phyloP scores from a whole-genome alignment of 2,329 filamentous ascomycete species.

The Penicillium sp. region DNA sequence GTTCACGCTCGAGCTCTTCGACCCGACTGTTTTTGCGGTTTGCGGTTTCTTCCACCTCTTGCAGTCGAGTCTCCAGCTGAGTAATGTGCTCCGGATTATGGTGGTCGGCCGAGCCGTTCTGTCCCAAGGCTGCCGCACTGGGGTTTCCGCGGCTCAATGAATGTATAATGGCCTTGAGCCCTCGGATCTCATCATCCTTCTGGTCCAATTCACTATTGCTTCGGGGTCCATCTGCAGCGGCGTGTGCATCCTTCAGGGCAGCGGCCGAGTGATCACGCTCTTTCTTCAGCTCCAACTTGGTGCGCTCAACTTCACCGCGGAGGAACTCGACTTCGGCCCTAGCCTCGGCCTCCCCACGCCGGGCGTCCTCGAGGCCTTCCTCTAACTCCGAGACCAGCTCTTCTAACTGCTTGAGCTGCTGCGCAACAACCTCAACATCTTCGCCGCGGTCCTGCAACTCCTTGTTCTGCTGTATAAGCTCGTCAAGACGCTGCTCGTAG shows the following conservation, averaged over 20 bases:
- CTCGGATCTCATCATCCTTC: constrained; percentile 93
- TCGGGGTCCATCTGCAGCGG: constrained; percentile 36
- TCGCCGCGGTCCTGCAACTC: constrained; percentile 74
- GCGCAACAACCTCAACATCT: constrained; percentile 83
- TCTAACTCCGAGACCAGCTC: constrained; percentile 94
- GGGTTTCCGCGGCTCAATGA: constrained; percentile 64
- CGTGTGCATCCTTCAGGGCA: constrained; percentile 47
- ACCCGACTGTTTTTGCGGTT: constrained; percentile 66
- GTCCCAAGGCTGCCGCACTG: constrained; percentile 22
- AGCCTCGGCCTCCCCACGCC: constrained; percentile 88
- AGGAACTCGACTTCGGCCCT: constrained; percentile 92
- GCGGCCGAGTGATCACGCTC: constrained; percentile 75
- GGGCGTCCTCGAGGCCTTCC: constrained; percentile 88
- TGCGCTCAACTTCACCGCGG: constrained; percentile 85
- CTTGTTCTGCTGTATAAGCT: constrained; percentile 67
- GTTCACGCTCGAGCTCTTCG: constrained; percentile 75
- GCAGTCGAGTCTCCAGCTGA: constrained; percentile 69
- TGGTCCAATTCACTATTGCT: constrained; percentile 72
- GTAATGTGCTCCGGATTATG: constrained; percentile 49
- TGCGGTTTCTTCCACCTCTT: constrained; percentile 63
- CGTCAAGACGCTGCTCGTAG: constrained; percentile 59
- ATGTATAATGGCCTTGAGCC: constrained; percentile 95
- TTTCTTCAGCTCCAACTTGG: constrained; percentile 73
- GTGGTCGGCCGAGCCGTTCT: constrained; percentile 28
- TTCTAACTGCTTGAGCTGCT: constrained; percentile 87